Evolutionary conservation across 495 filamentous ascomycete genomes (phyloP).

Genomic region (Aspergillus bridgeri): DNA sequence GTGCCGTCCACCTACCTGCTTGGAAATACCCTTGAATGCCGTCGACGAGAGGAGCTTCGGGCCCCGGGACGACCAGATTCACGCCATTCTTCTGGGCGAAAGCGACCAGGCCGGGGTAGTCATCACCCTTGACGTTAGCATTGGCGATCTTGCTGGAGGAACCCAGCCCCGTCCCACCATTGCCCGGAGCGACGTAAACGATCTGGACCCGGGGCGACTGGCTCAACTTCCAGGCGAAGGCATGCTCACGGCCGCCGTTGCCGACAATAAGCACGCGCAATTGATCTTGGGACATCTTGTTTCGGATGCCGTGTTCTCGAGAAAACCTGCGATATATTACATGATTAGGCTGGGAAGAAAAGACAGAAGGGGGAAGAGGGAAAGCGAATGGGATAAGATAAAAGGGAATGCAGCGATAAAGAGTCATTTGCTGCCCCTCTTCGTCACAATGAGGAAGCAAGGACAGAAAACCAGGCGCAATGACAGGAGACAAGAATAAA

Average conservation of each 20-base stretch:
- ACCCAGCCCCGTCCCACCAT: conserved; percentile 76
- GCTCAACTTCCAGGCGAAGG: conserved; percentile 88
- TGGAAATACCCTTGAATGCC: conserved; percentile 84
- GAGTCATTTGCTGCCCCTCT: background rate
- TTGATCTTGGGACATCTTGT: conserved; percentile 42
- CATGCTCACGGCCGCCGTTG: conserved; percentile 91
- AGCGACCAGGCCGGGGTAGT: conserved; percentile 73
- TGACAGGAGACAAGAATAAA: background rate
- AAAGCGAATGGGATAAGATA: background rate
- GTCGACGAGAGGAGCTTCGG: conserved; percentile 90
- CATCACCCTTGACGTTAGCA: conserved; percentile 62
- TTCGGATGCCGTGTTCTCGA: conserved; percentile 33
- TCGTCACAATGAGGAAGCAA: background rate
- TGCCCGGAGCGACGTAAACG: conserved; percentile 61
- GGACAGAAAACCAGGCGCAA: conserved; percentile 6
- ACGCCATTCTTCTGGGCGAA: conserved; percentile 69
- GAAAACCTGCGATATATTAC: conserved; percentile 22
- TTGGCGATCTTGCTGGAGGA: conserved; percentile 69
- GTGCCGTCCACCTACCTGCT: conserved; percentile 36
- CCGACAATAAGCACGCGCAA: conserved; percentile 78
- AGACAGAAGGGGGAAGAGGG: background rate
- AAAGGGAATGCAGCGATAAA: too few species aligned
- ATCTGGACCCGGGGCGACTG: conserved; percentile 62
- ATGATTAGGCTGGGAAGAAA: background rate
- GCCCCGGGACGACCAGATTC: conserved; percentile 86